Evolutionary conservation across 1,284 basidiomycete genomes (phyloP), one percentile per base, ranked within the genome.

Genomic region (Crocinoboletus sp.): DNA sequence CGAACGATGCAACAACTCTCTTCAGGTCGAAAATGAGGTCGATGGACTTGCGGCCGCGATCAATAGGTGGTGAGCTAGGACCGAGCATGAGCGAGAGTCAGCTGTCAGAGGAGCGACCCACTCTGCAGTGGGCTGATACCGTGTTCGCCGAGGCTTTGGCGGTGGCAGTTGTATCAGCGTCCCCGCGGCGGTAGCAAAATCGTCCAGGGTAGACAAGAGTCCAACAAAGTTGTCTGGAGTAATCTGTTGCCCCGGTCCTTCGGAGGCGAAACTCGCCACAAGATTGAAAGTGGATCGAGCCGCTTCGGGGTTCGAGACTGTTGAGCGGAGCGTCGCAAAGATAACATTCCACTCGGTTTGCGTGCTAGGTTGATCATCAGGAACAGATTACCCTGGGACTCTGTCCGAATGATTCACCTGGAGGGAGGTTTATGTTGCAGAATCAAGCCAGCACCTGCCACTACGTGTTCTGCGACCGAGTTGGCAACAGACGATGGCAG

Each of bases 301-400:
- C 2, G 94, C 93, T 64, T 92, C 89, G n/a, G 90, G 81, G 56
- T 96, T 89, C 7, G 84, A 76, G 35, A 92, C 80, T 1, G 91
- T 93, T 1, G 85, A 86, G 31, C 89, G 80, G 54, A 99, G 78
- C n/a, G 98, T 73, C 1, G 91, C 85, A 56, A 96, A 91, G 13
- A 95, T 78, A 27, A 98, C 71, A 43, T 89, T 90, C 96, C 96
- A 99, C 66, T 99, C 94, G 0, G 95, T 97, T 56, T 89, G 85
- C 2, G 92, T 94, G 48, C 81, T 88, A 50, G 12, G 42, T 55
- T 34, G 40, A 29, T 35, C 17, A 38, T 49, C 34, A 44, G 42
- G 33, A 3, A 41, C 44, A 40, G 46, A 17, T 19, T 15, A 36
- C 27, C 23, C 19, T 17, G 11, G 10, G 13, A 1, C 25, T 17